phyloP scores from a whole-genome alignment of 441 rosid genomes.

The Macaranga tanarius region DNA sequence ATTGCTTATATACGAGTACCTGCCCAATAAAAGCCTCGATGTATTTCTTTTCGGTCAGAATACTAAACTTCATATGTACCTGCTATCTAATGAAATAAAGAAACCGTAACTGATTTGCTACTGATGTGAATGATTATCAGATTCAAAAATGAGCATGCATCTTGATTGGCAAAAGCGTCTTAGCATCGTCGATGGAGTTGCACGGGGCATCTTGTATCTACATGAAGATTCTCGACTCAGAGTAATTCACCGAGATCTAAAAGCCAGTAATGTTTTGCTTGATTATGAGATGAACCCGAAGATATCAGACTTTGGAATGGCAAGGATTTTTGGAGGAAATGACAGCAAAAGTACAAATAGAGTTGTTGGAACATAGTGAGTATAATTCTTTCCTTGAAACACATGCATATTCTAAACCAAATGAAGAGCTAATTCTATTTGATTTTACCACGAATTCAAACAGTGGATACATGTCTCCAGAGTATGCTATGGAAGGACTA shows the following conservation, averaged over 20 bases:
- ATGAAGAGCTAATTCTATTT: not conserved
- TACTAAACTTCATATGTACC: not conserved
- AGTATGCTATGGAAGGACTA: slow-evolving; percentile 29
- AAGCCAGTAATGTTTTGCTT: slow-evolving; percentile 38
- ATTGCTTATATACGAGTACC: slow-evolving; percentile 33
- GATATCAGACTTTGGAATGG: slow-evolving; percentile 48
- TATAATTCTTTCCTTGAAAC: not conserved
- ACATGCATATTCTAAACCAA: too few species aligned
- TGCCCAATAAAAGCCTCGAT: slow-evolving; percentile 41
- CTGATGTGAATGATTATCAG: slow-evolving; percentile 19
- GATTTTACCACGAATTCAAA: not conserved
- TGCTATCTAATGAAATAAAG: not conserved
- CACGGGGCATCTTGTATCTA: slow-evolving; percentile 37
- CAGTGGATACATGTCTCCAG: slow-evolving; percentile 40
- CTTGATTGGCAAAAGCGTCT: slow-evolving; percentile 36
- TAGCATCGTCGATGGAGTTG: slow-evolving; percentile 32
- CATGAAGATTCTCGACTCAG: slow-evolving; percentile 40
- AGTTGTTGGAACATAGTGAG: slow-evolving; percentile 43
- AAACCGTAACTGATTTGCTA: not conserved
- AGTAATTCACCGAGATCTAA: slow-evolving; percentile 35
- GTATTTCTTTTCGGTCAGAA: slow-evolving; percentile 28
- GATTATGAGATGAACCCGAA: slow-evolving; percentile 41
- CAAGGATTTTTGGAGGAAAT: slow-evolving; percentile 30
- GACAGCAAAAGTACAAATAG: slow-evolving; percentile 28
- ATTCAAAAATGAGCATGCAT: slow-evolving; percentile 19